These are phyloP conservation scores for Rhynchosporium agropyri DNA, from an alignment of 2,329 filamentous ascomycete genomes.

Conservation along the genomic window DNA sequence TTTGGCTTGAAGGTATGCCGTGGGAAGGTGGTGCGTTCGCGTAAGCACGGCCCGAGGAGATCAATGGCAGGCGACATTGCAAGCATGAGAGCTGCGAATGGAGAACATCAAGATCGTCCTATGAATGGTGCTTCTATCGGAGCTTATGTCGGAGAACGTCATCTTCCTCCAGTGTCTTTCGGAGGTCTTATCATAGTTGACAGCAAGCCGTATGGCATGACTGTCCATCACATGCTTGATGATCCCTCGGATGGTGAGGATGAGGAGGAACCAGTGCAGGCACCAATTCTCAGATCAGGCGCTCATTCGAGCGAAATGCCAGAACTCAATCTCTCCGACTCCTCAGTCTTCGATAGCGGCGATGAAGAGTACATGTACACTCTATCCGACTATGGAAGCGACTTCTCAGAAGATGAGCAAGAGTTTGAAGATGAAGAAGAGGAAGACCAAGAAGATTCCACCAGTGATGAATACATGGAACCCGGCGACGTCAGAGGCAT, in stretches of 20 bases:
- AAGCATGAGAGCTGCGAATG: constrained; percentile 61
- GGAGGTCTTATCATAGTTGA: constrained; percentile 87
- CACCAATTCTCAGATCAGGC: constrained; percentile 38
- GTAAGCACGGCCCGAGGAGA: constrained; percentile 47
- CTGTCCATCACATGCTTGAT: constrained; percentile 95
- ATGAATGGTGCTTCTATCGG: constrained; percentile 90
- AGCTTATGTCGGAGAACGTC: constrained; percentile 81
- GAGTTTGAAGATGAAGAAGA: constrained; percentile 45
- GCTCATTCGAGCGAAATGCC: constrained; percentile 38
- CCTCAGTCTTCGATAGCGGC: constrained; percentile 40
- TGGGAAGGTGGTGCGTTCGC: constrained; percentile 67
- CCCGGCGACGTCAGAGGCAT: constrained; percentile 79
- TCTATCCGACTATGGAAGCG: constrained; percentile 64
- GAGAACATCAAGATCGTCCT: constrained; percentile 76
- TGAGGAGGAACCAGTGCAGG: constrained; percentile 40
- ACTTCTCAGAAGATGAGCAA: constrained; percentile 40
- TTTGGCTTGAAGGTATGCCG: constrained; percentile 73
- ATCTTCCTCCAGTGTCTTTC: constrained; percentile 88
- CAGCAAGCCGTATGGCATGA: constrained; percentile 86
- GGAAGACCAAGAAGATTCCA: constrained; percentile 54
- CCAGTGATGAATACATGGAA: constrained; percentile 46
- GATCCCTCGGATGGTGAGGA: constrained; percentile 56
- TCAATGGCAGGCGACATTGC: constrained; percentile 48
- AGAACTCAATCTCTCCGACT: constrained; percentile 43
- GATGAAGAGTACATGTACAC: constrained; percentile 61